Percentiles rank a stretch among this genome's conserved stretches.
Evolutionary conservation across 2,329 filamentous ascomycete genomes (phyloP).

Genomic region (Colletotrichum ledebouriae): DNA sequence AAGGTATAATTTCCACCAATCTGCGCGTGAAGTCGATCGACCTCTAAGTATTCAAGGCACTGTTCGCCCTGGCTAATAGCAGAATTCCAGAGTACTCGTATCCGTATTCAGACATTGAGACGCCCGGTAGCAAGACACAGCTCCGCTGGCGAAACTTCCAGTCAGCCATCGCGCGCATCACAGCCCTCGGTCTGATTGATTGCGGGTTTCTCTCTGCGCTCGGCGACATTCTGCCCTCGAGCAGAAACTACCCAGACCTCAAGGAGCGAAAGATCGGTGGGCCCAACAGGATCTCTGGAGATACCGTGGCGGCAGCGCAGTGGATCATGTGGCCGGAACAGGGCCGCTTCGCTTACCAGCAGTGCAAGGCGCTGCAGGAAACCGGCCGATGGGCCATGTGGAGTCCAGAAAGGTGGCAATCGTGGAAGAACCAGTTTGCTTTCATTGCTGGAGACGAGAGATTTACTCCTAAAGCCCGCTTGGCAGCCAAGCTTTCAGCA

Average conservation of each 20-base stretch:
- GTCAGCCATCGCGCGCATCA: slow-evolving; percentile 4
- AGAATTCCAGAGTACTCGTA: not conserved
- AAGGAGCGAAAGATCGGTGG: slow-evolving; percentile 7
- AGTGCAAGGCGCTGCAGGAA: not conserved
- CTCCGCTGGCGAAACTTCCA: slow-evolving; percentile 11
- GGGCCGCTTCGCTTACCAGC: not conserved
- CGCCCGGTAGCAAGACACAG: not conserved
- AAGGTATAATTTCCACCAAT: not conserved
- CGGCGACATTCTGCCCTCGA: slow-evolving; percentile 5
- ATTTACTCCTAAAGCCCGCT: slow-evolving; percentile 1
- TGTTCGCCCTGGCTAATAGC: not conserved
- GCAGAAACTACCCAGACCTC: not conserved
- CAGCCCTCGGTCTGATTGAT: not conserved
- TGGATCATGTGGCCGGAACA: slow-evolving; percentile 8
- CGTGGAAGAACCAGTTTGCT: slow-evolving; percentile 10
- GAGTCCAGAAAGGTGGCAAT: not conserved
- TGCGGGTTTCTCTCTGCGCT: slow-evolving; percentile 5
- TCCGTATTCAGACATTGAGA: slow-evolving; percentile 3
- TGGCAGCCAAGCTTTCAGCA: not conserved
- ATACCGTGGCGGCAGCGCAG: slow-evolving; percentile 5
- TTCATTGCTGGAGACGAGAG: slow-evolving; percentile 3
- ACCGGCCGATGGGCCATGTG: slow-evolving; percentile 4
- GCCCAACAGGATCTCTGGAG: slow-evolving; percentile 3
- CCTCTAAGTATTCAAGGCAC: not conserved
- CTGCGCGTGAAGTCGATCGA: too few relatives aligned